Conservation (phyloP, 176 grass and related monocot genomes). For the Oryza glaberrima region DNA sequence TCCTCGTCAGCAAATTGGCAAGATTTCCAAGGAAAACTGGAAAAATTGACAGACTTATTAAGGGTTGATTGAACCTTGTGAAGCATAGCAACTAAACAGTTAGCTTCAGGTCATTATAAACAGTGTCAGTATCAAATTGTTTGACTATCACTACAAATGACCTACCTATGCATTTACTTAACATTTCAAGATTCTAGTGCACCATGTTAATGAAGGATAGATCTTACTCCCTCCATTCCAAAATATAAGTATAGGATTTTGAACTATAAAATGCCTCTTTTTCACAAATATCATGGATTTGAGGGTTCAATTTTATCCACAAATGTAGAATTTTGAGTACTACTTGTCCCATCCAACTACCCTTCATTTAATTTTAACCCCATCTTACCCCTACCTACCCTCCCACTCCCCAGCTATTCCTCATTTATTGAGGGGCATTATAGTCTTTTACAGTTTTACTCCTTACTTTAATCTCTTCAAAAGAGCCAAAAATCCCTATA, state of each 20-base stretch:
- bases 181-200: background rate
- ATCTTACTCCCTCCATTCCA: background rate
- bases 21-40: slow-evolving; percentile 52
- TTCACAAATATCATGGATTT: too few relatives aligned
- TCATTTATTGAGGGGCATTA: too few relatives aligned
- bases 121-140: slow-evolving; percentile 24
- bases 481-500: too few relatives aligned
- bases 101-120: slow-evolving; percentile 24
- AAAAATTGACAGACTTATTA: slow-evolving; percentile 28
- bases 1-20: slow-evolving; percentile 54
- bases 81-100: slow-evolving; percentile 3
- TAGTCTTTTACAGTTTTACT: too few relatives aligned
- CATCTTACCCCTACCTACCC: too few relatives aligned
- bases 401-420: too few relatives aligned
- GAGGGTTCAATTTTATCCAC: too few relatives aligned
- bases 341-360: too few relatives aligned
- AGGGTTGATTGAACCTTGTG: background rate
- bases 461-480: too few relatives aligned
- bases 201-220: background rate
- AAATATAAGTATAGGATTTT: too few relatives aligned
- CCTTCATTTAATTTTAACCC: too few relatives aligned
- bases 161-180: background rate
- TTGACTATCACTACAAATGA: slow-evolving; percentile 1
- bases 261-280: background rate
- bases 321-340: too few relatives aligned